Conservation (phyloP, 148 eudicot genomes). For the Fagopyrum tataricum region DNA sequence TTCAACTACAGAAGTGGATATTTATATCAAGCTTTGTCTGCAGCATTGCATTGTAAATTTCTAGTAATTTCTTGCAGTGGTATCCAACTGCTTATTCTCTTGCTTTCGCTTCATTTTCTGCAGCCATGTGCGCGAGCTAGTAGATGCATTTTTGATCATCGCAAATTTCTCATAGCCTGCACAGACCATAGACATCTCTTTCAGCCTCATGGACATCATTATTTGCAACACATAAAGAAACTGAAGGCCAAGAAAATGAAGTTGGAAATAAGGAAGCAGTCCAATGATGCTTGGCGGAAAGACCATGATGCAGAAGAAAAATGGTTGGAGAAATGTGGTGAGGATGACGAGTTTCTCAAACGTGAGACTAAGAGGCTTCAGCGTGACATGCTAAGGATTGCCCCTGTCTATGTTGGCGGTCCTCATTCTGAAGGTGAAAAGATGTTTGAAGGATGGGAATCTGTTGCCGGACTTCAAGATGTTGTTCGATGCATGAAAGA, state of each 20-base stretch:
- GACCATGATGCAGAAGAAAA: slow-evolving; percentile 93
- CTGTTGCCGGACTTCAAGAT: slow-evolving; percentile 92
- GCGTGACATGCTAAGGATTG: slow-evolving; percentile 82
- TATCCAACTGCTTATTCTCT: slow-evolving; percentile 12
- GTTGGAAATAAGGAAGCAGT: slow-evolving; percentile 67
- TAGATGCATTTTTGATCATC: slow-evolving; percentile 89
- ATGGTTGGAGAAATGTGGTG: slow-evolving; percentile 95
- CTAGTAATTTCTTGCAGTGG: background rate
- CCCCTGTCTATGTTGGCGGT: slow-evolving; percentile 91
- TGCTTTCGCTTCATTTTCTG: slow-evolving; percentile 16
- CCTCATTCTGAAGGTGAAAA: slow-evolving; percentile 37
- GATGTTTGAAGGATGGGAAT: slow-evolving; percentile 83
- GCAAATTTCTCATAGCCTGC: slow-evolving; percentile 96
- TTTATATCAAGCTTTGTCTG: background rate
- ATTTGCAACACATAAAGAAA: slow-evolving; percentile 52
- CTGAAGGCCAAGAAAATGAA: slow-evolving; percentile 73
- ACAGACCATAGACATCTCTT: slow-evolving; percentile 80
- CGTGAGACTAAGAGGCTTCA: slow-evolving; percentile 96
- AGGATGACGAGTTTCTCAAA: slow-evolving; percentile 89
- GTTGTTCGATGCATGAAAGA: slow-evolving; percentile 90
- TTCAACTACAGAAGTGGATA: background rate
- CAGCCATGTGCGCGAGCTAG: slow-evolving; percentile 95
- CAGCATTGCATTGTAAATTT: slow-evolving; percentile 1
- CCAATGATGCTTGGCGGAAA: slow-evolving; percentile 76
- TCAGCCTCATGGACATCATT: slow-evolving; percentile 72